Percentiles rank a stretch among this genome's conserved stretches.
Evolutionary conservation across 2,329 filamentous ascomycete species (phyloP).

Genomic region (Coleophoma crateriformis): DNA sequence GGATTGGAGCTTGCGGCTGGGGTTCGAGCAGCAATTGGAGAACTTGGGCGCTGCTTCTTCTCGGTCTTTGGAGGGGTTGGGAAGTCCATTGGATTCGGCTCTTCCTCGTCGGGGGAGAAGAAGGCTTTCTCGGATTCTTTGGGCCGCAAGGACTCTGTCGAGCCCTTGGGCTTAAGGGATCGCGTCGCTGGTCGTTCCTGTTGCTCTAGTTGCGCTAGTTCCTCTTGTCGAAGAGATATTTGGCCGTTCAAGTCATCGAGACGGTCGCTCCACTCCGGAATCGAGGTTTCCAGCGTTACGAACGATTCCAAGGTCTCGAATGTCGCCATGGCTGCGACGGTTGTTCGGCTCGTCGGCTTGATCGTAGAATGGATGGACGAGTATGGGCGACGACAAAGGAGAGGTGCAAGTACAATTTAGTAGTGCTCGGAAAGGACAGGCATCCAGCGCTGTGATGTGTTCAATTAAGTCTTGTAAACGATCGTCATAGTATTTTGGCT

Average conservation of each 20-base stretch:
- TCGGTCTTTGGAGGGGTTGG: not conserved
- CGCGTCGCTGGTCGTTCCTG: slow-evolving; percentile 27
- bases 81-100: slow-evolving; percentile 5
- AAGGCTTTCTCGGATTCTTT: slow-evolving; percentile 19
- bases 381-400: not conserved
- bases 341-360: not conserved
- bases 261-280: slow-evolving; percentile 54
- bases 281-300: slow-evolving; percentile 45
- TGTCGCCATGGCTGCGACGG: not conserved
- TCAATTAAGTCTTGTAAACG: too few relatives aligned
- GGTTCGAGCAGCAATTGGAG: slow-evolving; percentile 12
- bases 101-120: slow-evolving; percentile 9
- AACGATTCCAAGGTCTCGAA: slow-evolving; percentile 44
- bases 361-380: not conserved
- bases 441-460: too few relatives aligned
- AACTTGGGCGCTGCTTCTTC: slow-evolving; percentile 6
- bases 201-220: slow-evolving; percentile 45
- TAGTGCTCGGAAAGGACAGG: too few relatives aligned
- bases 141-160: slow-evolving; percentile 26
- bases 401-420: too few relatives aligned
- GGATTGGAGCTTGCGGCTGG: slow-evolving; percentile 7
- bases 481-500: too few relatives aligned
- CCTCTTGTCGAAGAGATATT: slow-evolving; percentile 55
- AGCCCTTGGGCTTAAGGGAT: slow-evolving; percentile 27
- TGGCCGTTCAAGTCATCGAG: slow-evolving; percentile 56